Base-by-base conservation (phyloP, 2,329 filamentous ascomycete species). In the Neophaeococcomyces mojaviensis region DNA sequence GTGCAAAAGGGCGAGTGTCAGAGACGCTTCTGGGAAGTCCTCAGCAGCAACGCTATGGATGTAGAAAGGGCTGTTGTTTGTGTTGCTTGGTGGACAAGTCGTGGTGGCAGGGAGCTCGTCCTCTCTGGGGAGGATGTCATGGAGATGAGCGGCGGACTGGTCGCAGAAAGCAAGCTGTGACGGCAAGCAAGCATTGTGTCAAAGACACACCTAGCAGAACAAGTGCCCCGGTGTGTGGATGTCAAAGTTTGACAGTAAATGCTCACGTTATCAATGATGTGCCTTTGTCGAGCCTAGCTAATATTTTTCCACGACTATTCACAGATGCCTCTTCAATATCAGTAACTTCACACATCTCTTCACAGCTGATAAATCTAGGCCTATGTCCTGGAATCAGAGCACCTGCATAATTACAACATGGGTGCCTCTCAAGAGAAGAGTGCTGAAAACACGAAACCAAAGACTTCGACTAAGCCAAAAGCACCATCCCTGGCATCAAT, bases 21-120 rank as follows among this genome's bases (percentile, higher is more conserved):
- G 59, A 74, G 79, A 52, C 72, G 88, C 40, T 84, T 94, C 63
- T 88, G 86, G 81, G 82, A 92, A 48, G 76, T 88, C 2, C 66
- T 95, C 8, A 82, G 82, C 33, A 81, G 77, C 55, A 88, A 88
- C 3, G 88, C 94, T 67, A 84, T 95, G 79, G 88, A 95, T 64
- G 82, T 94, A 19, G 86, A 94, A 61, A 76, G 88, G 49, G 83
- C 86, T 5, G 79, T 82, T 33, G 74, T 85, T 26, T 88, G 84
- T 39, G 84, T 94, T 15, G 78, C 79, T 2, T 96, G 89, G 89
- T 95, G 89, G 89, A 85, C 81, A 66, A 67, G 78, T 62, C 62
- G 76, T 48, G 78, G 79, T 3, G 79, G 79, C 0, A 67, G 76
- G 39, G 77, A 81, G 48, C 64, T 70, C 55, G 68, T 81, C 4